phyloP scores from a whole-genome alignment of 805 yeast species.

The Candida pseudofarinosa region DNA sequence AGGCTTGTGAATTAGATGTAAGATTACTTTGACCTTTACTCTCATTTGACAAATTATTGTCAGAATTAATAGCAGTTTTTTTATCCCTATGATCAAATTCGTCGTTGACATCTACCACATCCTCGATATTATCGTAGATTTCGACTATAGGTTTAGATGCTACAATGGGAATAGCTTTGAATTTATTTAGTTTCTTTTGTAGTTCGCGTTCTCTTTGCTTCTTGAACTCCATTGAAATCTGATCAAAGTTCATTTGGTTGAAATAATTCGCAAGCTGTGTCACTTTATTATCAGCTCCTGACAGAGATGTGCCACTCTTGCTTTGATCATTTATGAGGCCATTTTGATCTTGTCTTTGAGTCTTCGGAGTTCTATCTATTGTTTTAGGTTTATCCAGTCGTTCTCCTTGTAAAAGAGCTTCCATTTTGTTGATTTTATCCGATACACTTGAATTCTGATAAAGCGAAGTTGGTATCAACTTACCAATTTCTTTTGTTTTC shows the following conservation, averaged over 20 bases:
- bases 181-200: slow-evolving; percentile 53
- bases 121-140: slow-evolving; percentile 80
- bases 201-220: slow-evolving; percentile 80
- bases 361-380: slow-evolving; percentile 1
- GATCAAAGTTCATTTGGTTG: slow-evolving; percentile 75
- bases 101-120: slow-evolving; percentile 65
- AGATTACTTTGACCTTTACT: not conserved
- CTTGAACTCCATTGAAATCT: slow-evolving; percentile 80
- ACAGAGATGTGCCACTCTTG: not conserved
- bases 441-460: slow-evolving; percentile 17
- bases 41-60: slow-evolving; percentile 3
- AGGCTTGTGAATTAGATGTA: not conserved
- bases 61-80: slow-evolving; percentile 5
- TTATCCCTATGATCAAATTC: slow-evolving; percentile 3
- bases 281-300: slow-evolving; percentile 34
- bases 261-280: slow-evolving; percentile 62
- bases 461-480: slow-evolving; percentile 19
- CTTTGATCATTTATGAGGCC: slow-evolving; percentile 6
- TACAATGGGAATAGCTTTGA: slow-evolving; percentile 66
- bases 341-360: slow-evolving; percentile 11
- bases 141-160: slow-evolving; percentile 86
- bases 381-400: slow-evolving; percentile 5
- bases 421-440: slow-evolving; percentile 26
- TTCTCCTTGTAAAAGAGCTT: slow-evolving; percentile 18
- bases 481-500: slow-evolving; percentile 12